Evolutionary conservation across 805 yeast genomes (phyloP), one percentile per base, ranked within the genome.

Genomic region (Yarrowia keelungensis): DNA sequence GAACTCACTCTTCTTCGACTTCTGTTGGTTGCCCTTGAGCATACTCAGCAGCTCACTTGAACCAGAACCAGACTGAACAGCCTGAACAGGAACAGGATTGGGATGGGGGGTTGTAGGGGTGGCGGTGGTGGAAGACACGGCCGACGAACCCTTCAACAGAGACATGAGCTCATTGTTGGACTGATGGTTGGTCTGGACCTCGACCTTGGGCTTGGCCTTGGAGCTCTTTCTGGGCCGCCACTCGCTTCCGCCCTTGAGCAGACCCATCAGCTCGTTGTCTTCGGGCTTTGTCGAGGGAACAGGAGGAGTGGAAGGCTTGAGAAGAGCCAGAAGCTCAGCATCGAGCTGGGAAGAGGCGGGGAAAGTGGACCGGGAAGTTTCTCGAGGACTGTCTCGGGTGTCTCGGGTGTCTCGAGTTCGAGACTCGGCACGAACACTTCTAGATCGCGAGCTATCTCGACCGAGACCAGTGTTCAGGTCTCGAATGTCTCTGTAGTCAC

Each of bases 241-340:
- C 32, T 56, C 64, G 16, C 32, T 26, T 5, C 65, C 65, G 3
- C 65, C 65, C 51, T 65, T 65, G 43, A 65, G 35, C 22, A 53
- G 19, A 7, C 59, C 61, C 68, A 64, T 49, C 11, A 64, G 49
- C 26, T 64, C 68, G 11, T 59, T 46, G 35, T 53, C 59, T 8
- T 53, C 50, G 32, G 5, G 16, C 15, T 43, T 45, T 9, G 49
- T 10, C 9, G 46, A 8, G 14, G 32, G 8, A 14, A 26, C 8
- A 8, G 41, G 19, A 14, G 45, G 53, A 32, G 43, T 36, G 8
- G 65, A 35, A 14, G 67, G 54, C 15, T 47, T 62, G 14, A 62
- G 46, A 16, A 62, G 56, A 22, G 67, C 67, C 45, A 49, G 8
- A 10, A 62, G 36, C 47, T 62, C 67, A 2, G 56, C 46, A 4